Evolutionary conservation across 163 green algal species (phyloP).

Genomic region (Chlamydomonas reinhardtii): DNA sequence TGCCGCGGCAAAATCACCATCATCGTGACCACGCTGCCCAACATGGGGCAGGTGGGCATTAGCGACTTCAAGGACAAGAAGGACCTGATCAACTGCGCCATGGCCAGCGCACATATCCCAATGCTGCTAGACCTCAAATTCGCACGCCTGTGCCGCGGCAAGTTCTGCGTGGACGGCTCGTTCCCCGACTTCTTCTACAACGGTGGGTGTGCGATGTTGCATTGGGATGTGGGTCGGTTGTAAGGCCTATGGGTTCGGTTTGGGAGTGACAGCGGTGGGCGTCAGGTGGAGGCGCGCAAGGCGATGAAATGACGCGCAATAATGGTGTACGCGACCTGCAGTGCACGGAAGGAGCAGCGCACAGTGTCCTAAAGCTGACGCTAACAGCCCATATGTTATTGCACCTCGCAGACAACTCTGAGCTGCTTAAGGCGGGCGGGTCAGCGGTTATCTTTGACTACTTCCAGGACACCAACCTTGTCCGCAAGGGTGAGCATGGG

Average conservation of each 20-base stretch:
- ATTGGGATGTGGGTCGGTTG: too few relatives aligned
- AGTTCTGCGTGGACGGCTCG: conserved; percentile 70
- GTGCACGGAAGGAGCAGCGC: too few relatives aligned
- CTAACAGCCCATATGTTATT: too few relatives aligned
- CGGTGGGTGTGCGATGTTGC: not conserved
- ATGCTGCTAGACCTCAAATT: conserved; percentile 73
- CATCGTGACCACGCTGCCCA: conserved; percentile 69
- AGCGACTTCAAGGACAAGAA: conserved; percentile 65
- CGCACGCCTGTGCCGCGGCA: conserved; percentile 50
- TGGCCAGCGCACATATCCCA: conserved; percentile 75
- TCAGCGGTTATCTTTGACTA: conserved; percentile 74
- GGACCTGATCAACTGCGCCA: conserved; percentile 73
- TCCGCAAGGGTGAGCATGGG: conserved; percentile 54
- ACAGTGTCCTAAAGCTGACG: too few relatives aligned
- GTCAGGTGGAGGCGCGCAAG: too few relatives aligned
- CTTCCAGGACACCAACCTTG: conserved; percentile 61
- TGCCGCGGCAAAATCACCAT: conserved; percentile 67
- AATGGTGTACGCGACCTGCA: too few relatives aligned
- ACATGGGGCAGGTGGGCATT: conserved; percentile 65
- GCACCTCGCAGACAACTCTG: conserved; percentile 57
- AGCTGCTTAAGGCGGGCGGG: conserved; percentile 62
- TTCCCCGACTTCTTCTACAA: conserved; percentile 66
- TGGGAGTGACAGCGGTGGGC: too few relatives aligned
- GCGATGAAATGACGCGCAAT: too few relatives aligned
- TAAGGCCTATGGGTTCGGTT: too few relatives aligned